phyloP scores from a whole-genome alignment of 129 eudicot species.

The Apium graveolens region DNA sequence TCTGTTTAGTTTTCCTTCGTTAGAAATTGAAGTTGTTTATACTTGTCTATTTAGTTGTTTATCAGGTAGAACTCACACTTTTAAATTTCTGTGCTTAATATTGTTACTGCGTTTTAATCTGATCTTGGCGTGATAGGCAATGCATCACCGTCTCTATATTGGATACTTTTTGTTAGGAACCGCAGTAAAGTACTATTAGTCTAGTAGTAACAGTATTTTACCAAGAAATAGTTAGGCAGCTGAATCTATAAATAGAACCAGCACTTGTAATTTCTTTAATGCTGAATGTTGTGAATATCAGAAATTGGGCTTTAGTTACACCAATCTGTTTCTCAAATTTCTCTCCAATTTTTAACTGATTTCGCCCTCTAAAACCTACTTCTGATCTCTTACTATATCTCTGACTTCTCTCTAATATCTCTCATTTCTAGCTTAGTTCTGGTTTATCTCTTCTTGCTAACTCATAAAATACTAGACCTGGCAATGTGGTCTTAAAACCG shows the following conservation, averaged over 20 bases:
- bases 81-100: not conserved
- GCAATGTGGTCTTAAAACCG: too few relatives aligned
- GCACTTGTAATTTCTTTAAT: too few relatives aligned
- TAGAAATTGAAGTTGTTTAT: not conserved
- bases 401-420: too few relatives aligned
- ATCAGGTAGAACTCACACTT: not conserved
- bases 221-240: too few relatives aligned
- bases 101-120: not conserved
- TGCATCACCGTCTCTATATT: not conserved
- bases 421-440: not conserved
- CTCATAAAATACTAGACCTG: not conserved
- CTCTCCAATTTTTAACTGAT: not conserved
- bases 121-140: not conserved
- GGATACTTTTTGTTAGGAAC: not conserved
- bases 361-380: too few relatives aligned
- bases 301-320: too few relatives aligned
- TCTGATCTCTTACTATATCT: not conserved
- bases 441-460: too few relatives aligned
- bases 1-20: conserved; percentile 2
- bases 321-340: too few relatives aligned
- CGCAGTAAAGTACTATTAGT: too few relatives aligned
- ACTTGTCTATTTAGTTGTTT: not conserved
- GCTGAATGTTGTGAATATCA: too few relatives aligned
- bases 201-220: too few relatives aligned
- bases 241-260: too few relatives aligned